Evolutionary conservation across 352 stramenopile genomes (phyloP).

Genomic region (Phytophthora pisi): DNA sequence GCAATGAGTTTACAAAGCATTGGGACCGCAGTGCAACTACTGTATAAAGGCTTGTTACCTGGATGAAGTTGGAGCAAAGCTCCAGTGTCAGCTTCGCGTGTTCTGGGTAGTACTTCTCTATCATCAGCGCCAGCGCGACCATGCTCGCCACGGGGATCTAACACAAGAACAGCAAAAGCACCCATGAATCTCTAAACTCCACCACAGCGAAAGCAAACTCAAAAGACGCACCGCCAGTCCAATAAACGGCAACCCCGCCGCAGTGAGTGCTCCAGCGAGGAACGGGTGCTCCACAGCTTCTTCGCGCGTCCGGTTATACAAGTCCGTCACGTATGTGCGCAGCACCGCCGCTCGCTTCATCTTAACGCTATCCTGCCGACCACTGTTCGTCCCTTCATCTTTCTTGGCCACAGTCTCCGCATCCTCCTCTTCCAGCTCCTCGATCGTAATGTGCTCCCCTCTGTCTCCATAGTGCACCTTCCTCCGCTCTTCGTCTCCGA

Average conservation of each 20-base stretch:
- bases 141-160: constrained; percentile 79
- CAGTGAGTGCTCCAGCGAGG: constrained; percentile 60
- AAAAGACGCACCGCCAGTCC: constrained; percentile 62
- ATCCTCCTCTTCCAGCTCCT: constrained; percentile 58
- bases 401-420: constrained; percentile 13
- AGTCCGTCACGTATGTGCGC: constrained; percentile 51
- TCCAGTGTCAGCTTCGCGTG: constrained; percentile 71
- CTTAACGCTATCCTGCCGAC: constrained; percentile 1
- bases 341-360: constrained; percentile 42
- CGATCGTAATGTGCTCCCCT: constrained; percentile 69
- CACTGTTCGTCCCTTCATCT: constrained; percentile 6
- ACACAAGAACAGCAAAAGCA: not conserved
- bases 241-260: constrained; percentile 73
- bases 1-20: not conserved
- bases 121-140: constrained; percentile 67
- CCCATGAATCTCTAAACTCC: not conserved
- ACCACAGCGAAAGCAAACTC: not conserved
- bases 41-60: constrained; percentile 35
- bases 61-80: constrained; percentile 73
- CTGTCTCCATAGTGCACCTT: constrained; percentile 44
- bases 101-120: constrained; percentile 85
- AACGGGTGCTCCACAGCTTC: constrained; percentile 63
- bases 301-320: constrained; percentile 47
- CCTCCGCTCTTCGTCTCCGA: constrained; percentile 65
- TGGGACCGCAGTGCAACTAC: no score